Conservation (phyloP, 805 yeast species). For the Saccharomycopsis schoenii region DNA sequence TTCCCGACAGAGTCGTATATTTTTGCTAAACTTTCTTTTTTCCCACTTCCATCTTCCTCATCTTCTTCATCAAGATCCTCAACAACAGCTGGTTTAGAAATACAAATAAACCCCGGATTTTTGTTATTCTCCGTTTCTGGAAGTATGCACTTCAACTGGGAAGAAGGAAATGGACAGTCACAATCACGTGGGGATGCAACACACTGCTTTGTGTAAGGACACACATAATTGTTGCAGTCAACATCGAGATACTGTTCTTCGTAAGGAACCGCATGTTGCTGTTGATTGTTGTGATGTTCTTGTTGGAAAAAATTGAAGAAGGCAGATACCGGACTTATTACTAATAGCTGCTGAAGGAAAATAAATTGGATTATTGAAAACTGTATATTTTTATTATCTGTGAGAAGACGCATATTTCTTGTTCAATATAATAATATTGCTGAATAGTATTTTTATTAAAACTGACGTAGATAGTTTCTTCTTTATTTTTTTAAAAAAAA, state of each 20-base stretch:
- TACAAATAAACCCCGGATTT: slow-evolving; percentile 50
- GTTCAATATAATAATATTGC: not conserved
- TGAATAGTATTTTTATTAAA: too few species aligned
- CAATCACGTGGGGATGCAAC: slow-evolving; percentile 62
- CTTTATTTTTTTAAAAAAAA: too few species aligned
- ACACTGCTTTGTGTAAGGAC: slow-evolving; percentile 77
- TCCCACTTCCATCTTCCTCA: not conserved
- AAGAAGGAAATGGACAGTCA: slow-evolving; percentile 83
- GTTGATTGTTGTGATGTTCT: slow-evolving; percentile 29
- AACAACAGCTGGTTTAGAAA: slow-evolving; percentile 63
- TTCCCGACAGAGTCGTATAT: slow-evolving; percentile 36
- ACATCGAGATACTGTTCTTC: slow-evolving; percentile 30
- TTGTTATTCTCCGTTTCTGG: slow-evolving; percentile 41
- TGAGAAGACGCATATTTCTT: not conserved
- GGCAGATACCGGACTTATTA: slow-evolving; percentile 3
- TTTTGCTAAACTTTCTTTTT: slow-evolving; percentile 22
- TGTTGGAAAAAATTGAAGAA: slow-evolving; percentile 36
- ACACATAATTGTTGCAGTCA: slow-evolving; percentile 57
- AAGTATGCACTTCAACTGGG: slow-evolving; percentile 70
- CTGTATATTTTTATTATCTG: not conserved
- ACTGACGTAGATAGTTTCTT: not conserved
- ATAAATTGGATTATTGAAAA: not conserved
- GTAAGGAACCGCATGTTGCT: slow-evolving; percentile 23
- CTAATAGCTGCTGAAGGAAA: not conserved
- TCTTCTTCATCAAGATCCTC: slow-evolving; percentile 22